Evolutionary conservation across 331 rosid genomes (phyloP).

Genomic region (Malus hybrid): DNA sequence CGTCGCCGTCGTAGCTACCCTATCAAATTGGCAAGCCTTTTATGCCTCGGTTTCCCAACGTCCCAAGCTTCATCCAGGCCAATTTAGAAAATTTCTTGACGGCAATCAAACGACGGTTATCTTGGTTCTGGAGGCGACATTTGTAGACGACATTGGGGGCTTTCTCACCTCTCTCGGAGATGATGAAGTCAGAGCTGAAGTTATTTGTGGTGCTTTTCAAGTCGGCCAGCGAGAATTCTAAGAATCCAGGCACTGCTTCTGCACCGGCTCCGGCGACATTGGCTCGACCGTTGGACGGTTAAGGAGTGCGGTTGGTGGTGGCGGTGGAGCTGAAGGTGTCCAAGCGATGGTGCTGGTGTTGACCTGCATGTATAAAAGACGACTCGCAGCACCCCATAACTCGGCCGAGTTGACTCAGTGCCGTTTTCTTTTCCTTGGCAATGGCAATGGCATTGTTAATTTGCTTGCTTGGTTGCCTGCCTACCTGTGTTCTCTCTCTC

Average conservation of each 20-base stretch:
- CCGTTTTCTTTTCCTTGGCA: not conserved
- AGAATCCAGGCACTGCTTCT: slow-evolving; percentile 25
- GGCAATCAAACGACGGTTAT: slow-evolving; percentile 48
- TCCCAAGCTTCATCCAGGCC: slow-evolving; percentile 75
- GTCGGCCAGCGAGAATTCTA: slow-evolving; percentile 62
- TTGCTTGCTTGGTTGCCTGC: too few species aligned
- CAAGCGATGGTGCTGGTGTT: not conserved
- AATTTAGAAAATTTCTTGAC: slow-evolving; percentile 61
- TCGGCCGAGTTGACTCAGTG: slow-evolving; percentile 28
- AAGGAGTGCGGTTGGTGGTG: slow-evolving; percentile 6
- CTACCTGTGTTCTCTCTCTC: too few species aligned
- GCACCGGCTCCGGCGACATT: slow-evolving; percentile 14
- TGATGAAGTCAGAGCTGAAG: slow-evolving; percentile 58
- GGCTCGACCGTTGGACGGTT: slow-evolving; percentile 27
- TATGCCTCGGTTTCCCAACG: slow-evolving; percentile 62
- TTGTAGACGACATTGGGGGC: slow-evolving; percentile 66
- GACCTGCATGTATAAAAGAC: not conserved
- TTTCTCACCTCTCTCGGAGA: slow-evolving; percentile 75
- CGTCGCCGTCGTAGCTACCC: slow-evolving; percentile 82
- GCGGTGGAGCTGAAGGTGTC: not conserved
- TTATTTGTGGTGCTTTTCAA: slow-evolving; percentile 60
- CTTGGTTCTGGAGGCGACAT: slow-evolving; percentile 55
- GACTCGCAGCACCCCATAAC: slow-evolving; percentile 75
- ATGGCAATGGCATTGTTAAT: too few species aligned
- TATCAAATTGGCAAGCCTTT: slow-evolving; percentile 64